Conservation (phyloP, 495 filamentous ascomycete species). For the Xylaria nigripes region DNA sequence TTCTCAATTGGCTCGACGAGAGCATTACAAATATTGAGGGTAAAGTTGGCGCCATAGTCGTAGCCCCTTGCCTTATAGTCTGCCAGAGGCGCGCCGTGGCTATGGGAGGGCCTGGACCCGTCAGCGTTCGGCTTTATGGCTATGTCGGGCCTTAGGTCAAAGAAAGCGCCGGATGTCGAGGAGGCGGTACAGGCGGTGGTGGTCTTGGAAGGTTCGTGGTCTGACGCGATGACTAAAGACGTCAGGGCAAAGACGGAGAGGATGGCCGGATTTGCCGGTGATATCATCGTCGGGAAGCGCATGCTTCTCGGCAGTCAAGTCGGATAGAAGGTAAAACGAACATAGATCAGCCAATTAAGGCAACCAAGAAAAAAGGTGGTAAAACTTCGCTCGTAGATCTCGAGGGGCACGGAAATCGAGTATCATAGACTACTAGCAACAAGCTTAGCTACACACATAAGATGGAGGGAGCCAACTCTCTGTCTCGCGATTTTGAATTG, state of each 20-base stretch:
- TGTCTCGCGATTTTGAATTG: not conserved
- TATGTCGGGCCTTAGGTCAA: slow-evolving; percentile 74
- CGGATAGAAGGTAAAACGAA: not conserved
- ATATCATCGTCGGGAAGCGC: slow-evolving; percentile 15
- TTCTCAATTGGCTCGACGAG: slow-evolving; percentile 70
- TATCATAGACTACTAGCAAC: slow-evolving; percentile 6
- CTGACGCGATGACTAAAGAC: slow-evolving; percentile 13
- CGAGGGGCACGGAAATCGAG: not conserved
- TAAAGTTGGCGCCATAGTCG: slow-evolving; percentile 86
- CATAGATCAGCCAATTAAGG: slow-evolving; percentile 3
- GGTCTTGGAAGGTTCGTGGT: slow-evolving; percentile 27
- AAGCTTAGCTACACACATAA: not conserved
- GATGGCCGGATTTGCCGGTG: slow-evolving; percentile 10
- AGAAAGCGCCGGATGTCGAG: slow-evolving; percentile 74
- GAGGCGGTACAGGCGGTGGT: slow-evolving; percentile 69
- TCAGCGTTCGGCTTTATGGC: slow-evolving; percentile 45
- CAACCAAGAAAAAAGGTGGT: not conserved
- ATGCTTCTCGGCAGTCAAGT: slow-evolving; percentile 5
- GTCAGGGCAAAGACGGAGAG: slow-evolving; percentile 17
- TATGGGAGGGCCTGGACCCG: slow-evolving; percentile 37
- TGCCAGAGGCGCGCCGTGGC: slow-evolving; percentile 43
- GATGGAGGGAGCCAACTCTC: not conserved
- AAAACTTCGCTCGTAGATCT: not conserved
- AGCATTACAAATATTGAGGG: slow-evolving; percentile 84
- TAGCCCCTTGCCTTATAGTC: slow-evolving; percentile 80